Evolutionary conservation across 352 stramenopile genomes (phyloP).

Genomic region (Phytophthora tentaculata): DNA sequence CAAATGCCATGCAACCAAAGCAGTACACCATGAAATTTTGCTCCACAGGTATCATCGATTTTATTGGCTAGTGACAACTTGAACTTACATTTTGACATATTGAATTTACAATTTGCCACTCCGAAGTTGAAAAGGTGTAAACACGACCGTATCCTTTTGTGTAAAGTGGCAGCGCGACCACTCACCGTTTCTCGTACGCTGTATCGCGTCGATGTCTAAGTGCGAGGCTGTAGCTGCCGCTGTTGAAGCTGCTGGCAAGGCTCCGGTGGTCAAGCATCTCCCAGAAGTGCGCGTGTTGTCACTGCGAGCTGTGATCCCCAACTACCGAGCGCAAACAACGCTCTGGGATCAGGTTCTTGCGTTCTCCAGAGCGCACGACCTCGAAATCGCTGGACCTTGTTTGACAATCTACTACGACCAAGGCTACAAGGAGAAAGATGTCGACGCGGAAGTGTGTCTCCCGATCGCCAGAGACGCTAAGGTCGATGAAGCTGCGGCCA

Average conservation of each 20-base stretch:
- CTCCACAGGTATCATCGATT: too few relatives aligned
- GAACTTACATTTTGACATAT: too few relatives aligned
- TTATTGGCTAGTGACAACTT: too few relatives aligned
- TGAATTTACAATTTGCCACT: too few relatives aligned
- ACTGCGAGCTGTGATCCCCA: constrained; percentile 44
- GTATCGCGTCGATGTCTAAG: constrained; percentile 16
- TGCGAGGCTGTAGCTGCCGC: constrained; percentile 23
- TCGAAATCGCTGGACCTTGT: constrained; percentile 31
- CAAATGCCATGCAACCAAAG: too few relatives aligned
- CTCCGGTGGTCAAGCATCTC: constrained; percentile 40
- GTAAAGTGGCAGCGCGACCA: background rate
- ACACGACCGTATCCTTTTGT: too few relatives aligned
- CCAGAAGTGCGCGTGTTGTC: constrained; percentile 40
- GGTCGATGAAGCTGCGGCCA: constrained; percentile 19
- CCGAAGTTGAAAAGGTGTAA: too few relatives aligned
- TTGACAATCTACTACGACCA: constrained; percentile 50
- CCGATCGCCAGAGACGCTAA: constrained; percentile 31
- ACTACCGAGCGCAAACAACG: constrained; percentile 52
- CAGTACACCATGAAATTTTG: too few relatives aligned
- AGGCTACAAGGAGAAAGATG: constrained; percentile 49
- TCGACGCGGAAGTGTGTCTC: constrained; percentile 55
- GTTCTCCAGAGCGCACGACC: constrained; percentile 28
- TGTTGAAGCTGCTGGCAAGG: constrained; percentile 14
- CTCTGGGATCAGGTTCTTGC: constrained; percentile 45
- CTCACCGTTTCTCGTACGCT: background rate